phyloP scores from a whole-genome alignment of 192 early-diverging fungal genomes.

The Piromyces sp. region DNA sequence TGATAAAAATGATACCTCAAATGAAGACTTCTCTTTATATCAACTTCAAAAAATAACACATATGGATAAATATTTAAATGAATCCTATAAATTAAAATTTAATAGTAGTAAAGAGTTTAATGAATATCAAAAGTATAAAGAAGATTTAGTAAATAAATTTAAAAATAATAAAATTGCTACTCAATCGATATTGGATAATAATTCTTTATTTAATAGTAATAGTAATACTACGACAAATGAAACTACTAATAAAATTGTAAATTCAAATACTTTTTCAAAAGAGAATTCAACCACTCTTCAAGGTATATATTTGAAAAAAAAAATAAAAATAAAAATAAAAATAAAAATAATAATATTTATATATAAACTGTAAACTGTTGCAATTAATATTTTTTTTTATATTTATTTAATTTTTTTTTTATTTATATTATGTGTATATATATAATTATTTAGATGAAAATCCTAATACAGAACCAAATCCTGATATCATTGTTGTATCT shows the following conservation, averaged over 20 bases:
- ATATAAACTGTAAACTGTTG: too few species aligned
- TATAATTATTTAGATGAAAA: not conserved
- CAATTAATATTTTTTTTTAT: too few species aligned
- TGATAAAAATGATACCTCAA: not conserved
- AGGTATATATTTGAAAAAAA: not conserved
- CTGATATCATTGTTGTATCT: not conserved
- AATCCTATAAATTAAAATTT: not conserved
- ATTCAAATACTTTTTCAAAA: not conserved
- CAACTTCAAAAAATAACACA: not conserved
- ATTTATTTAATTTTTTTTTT: too few species aligned
- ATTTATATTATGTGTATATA: too few species aligned
- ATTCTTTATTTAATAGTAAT: not conserved
- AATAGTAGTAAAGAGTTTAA: not conserved
- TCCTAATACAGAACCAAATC: not conserved
- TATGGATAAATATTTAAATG: not conserved
- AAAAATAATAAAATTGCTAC: not conserved
- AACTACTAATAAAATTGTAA: not conserved
- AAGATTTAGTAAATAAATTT: not conserved
- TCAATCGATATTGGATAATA: not conserved
- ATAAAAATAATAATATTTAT: too few species aligned
- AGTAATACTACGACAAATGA: not conserved
- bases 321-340: too few species aligned
- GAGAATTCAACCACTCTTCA: not conserved
- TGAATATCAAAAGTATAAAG: not conserved
- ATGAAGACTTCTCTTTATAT: not conserved